Conservation (phyloP, 306 rosid species). For the Dryas octopetala region DNA sequence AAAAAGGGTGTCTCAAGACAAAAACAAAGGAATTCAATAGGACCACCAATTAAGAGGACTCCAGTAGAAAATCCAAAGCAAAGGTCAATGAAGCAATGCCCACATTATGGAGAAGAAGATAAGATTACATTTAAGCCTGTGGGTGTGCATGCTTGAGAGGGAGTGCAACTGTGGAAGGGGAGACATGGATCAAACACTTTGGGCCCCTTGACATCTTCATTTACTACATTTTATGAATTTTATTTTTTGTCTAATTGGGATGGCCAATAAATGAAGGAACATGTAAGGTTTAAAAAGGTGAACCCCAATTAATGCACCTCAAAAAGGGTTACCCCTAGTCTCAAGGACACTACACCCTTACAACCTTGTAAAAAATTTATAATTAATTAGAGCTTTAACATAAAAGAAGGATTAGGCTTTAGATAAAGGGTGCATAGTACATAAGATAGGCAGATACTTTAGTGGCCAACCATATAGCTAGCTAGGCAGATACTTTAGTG, state of each 20-base stretch:
- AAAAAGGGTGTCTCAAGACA: conserved; percentile 2
- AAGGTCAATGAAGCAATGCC: conserved; percentile 42
- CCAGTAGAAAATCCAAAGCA: conserved; percentile 36
- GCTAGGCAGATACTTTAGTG: no score
- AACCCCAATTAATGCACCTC: neutral
- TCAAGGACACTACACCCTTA: neutral
- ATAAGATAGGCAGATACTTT: no score
- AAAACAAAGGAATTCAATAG: conserved; percentile 19
- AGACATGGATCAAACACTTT: conserved; percentile 44
- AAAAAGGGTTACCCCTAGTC: neutral
- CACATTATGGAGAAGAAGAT: conserved; percentile 32
- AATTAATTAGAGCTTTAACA: no score
- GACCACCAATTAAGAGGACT: conserved; percentile 20
- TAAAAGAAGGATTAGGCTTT: no score
- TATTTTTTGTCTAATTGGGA: no score
- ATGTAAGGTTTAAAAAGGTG: neutral
- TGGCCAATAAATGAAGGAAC: no score
- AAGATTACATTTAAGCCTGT: conserved; percentile 38
- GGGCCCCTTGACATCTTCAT: conserved; percentile 38
- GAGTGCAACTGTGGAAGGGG: conserved; percentile 15
- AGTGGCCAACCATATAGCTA: no score
- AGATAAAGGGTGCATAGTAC: no score
- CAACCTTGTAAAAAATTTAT: neutral
- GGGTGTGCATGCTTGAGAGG: conserved; percentile 39
- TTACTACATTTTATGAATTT: neutral